phyloP scores from a whole-genome alignment of 1,284 basidiomycete genomes.

The Taiwanofungus camphoratus region DNA sequence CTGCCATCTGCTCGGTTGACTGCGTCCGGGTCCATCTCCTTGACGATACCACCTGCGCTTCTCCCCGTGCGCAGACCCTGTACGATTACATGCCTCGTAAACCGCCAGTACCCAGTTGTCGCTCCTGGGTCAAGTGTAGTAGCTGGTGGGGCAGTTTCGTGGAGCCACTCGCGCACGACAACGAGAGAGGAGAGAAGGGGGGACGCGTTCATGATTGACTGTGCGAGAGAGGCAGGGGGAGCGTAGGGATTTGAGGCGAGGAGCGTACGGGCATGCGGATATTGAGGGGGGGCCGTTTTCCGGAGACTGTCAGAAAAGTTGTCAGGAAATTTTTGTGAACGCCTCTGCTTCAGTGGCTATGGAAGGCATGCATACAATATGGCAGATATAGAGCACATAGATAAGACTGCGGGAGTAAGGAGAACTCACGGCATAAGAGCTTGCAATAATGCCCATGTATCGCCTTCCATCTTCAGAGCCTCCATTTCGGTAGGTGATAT shows the following conservation, averaged over 20 bases:
- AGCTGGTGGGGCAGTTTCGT: conserved; percentile 53
- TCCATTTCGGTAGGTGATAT: conserved; percentile 49
- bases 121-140: conserved; percentile 56
- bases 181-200: conserved; percentile 68
- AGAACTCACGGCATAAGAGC: conserved; percentile 58
- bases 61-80: conserved; percentile 54
- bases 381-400: neutral
- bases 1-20: conserved; percentile 38
- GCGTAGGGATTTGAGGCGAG: conserved; percentile 71
- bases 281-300: conserved; percentile 46
- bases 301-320: conserved; percentile 41
- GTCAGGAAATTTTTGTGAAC: neutral
- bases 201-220: conserved; percentile 62
- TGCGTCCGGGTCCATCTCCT: conserved; percentile 71
- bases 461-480: conserved; percentile 63
- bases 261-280: conserved; percentile 44
- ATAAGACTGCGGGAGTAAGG: neutral
- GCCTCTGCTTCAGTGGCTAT: neutral
- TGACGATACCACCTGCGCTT: conserved; percentile 48
- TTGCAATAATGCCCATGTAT: conserved; percentile 80
- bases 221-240: conserved; percentile 66
- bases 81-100: conserved; percentile 72
- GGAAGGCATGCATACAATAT: neutral
- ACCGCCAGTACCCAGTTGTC: conserved; percentile 72
- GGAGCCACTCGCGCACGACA: conserved; percentile 78